Percentiles rank a stretch among this genome's conserved stretches.
Evolutionary conservation across 75 land plant genomes (phyloP).

Genomic region (Pinus taeda): DNA sequence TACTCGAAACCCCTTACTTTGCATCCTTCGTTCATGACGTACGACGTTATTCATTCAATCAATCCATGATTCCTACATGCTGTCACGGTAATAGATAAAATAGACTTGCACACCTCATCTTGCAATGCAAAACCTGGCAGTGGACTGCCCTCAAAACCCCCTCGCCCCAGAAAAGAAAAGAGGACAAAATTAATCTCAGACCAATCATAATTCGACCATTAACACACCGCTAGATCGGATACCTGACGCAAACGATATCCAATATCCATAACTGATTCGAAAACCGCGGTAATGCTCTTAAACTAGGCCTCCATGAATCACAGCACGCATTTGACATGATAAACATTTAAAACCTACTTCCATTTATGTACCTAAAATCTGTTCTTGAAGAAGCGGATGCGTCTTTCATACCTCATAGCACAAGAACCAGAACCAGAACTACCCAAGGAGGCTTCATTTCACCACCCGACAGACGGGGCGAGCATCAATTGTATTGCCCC

Average conservation of each 20-base stretch:
- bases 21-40: background rate
- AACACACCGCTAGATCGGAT: background rate
- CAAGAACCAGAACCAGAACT: background rate
- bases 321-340: background rate
- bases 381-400: background rate
- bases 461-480: background rate
- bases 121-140: no score
- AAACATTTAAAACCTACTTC: no score
- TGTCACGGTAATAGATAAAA: no score
- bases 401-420: background rate
- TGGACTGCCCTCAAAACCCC: no score
- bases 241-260: background rate
- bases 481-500: no score
- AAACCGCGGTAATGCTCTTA: background rate
- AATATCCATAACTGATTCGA: background rate
- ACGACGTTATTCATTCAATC: background rate
- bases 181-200: no score
- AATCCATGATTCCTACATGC: no score
- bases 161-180: no score
- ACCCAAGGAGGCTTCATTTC: conserved; percentile 6
- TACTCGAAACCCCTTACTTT: background rate
- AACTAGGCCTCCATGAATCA: background rate
- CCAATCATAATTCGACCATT: background rate
- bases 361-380: no score
- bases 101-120: no score